Conservation (phyloP, 2,329 filamentous ascomycete species). For the Pseudogymnoascus sp. region DNA sequence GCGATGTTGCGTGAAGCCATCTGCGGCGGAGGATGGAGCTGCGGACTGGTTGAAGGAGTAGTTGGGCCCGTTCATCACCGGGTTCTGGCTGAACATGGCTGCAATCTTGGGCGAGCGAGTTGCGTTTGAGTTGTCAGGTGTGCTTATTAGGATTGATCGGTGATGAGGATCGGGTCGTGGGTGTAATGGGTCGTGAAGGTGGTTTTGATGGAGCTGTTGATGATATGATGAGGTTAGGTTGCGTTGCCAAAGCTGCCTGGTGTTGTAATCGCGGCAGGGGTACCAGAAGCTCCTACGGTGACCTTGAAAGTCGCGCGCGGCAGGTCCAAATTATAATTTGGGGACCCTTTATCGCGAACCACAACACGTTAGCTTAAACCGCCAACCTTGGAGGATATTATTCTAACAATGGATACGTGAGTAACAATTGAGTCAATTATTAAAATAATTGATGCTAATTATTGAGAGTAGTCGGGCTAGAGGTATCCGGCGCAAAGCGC, state of each 20-base stretch:
- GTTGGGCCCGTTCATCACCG: constrained; percentile 60
- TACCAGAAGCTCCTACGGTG: constrained; percentile 1
- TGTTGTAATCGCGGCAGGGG: constrained; percentile 8
- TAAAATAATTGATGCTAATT: constrained; percentile 4
- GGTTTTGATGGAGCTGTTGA: neutral
- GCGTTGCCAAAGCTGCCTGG: constrained; percentile 8
- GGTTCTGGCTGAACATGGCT: constrained; percentile 64
- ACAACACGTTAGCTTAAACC: constrained; percentile 4
- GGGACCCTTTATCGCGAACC: constrained; percentile 3
- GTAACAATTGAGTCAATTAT: constrained; percentile 11
- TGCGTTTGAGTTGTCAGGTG: neutral
- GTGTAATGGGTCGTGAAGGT: constrained; percentile 1
- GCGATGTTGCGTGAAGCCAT: constrained; percentile 62
- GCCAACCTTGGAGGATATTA: constrained; percentile 10
- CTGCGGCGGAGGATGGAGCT: constrained; percentile 40
- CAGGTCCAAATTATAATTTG: constrained; percentile 3
- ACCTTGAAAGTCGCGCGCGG: neutral
- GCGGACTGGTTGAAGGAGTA: constrained; percentile 60
- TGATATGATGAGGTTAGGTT: constrained; percentile 11
- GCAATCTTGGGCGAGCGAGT: constrained; percentile 39
- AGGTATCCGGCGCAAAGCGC: constrained; percentile 53
- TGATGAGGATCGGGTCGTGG: constrained; percentile 11
- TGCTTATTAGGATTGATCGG: neutral
- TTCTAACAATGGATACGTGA: constrained; percentile 32
- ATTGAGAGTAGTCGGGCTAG: constrained; percentile 31